A percentile compares a stretch with the other conserved stretches of the same genome.
Evolutionary conservation across 495 filamentous ascomycete genomes (phyloP).

Genomic region (Ramalina peruviana): DNA sequence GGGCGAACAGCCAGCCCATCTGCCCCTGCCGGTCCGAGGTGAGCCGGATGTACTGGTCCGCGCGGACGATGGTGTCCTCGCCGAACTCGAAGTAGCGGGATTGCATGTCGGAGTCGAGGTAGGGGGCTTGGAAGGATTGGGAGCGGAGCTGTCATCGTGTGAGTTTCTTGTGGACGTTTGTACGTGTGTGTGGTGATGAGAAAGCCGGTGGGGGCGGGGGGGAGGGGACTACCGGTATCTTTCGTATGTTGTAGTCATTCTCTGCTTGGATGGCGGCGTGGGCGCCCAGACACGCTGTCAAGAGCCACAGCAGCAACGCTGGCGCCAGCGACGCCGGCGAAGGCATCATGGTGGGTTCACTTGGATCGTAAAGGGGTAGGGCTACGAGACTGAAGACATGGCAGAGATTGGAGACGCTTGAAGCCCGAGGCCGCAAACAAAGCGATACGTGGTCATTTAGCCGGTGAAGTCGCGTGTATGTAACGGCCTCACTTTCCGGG

Average conservation of each 20-base stretch:
- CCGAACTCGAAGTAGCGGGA: conserved; percentile 99
- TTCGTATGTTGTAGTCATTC: conserved; percentile 43
- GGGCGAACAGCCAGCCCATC: conserved; percentile 83
- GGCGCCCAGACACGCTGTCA: conserved; percentile 12
- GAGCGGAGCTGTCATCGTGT: conserved; percentile 14
- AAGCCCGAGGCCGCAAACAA: no score
- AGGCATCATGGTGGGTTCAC: no score
- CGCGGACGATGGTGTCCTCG: conserved; percentile 83
- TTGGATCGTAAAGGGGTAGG: no score
- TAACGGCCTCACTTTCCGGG: conserved; percentile 2
- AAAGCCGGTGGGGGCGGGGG: neutral
- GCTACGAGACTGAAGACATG: no score
- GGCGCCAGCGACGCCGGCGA: conserved; percentile 6
- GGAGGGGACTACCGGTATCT: conserved; percentile 35
- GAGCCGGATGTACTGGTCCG: conserved; percentile 90
- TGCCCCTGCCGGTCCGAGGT: conserved; percentile 82
- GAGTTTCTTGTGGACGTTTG: neutral
- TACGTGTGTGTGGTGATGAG: neutral
- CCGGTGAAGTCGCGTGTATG: no score
- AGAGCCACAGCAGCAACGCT: conserved; percentile 11
- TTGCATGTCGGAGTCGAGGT: conserved; percentile 95
- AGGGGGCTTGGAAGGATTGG: conserved; percentile 40
- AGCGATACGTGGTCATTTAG: no score
- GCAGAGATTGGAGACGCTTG: no score
- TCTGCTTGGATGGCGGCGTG: conserved; percentile 11